phyloP scores from a whole-genome alignment of 1,284 basidiomycete species.

The Trametes polyzona region DNA sequence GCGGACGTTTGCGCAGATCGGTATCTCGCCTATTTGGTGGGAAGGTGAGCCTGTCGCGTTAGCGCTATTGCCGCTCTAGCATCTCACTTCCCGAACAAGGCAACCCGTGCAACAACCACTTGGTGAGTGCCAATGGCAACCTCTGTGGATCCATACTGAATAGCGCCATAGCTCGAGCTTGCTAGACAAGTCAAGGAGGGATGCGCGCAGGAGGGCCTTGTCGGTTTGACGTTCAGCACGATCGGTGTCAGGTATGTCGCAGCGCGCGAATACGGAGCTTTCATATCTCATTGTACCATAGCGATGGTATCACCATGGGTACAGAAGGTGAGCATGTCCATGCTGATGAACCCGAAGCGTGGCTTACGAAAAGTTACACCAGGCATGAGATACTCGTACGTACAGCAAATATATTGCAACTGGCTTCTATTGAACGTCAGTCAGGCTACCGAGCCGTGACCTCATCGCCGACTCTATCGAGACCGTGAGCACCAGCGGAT shows the following conservation, averaged over 20 bases:
- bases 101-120: slow-evolving; percentile 82
- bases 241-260: slow-evolving; percentile 71
- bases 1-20: slow-evolving; percentile 54
- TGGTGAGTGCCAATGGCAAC: slow-evolving; percentile 49
- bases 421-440: not conserved
- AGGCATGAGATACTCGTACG: slow-evolving; percentile 85
- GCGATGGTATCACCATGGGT: slow-evolving; percentile 85
- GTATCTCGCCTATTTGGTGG: slow-evolving; percentile 87
- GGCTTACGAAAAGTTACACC: not conserved
- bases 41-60: slow-evolving; percentile 59
- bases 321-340: slow-evolving; percentile 62
- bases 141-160: not conserved
- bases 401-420: slow-evolving; percentile 8
- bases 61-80: not conserved
- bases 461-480: slow-evolving; percentile 92
- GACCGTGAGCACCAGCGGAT: slow-evolving; percentile 53
- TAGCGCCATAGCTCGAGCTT: slow-evolving; percentile 62
- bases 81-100: slow-evolving; percentile 43
- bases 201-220: slow-evolving; percentile 73
- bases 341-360: not conserved
- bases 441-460: slow-evolving; percentile 85
- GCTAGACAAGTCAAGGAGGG: slow-evolving; percentile 77
- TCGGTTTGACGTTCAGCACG: slow-evolving; percentile 81
- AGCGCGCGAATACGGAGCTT: not conserved
- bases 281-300: slow-evolving; percentile 28